A percentile compares a stretch with the other conserved stretches of the same genome.
Conservation (phyloP, 306 rosid genomes). For the Cucumis sativus region Cucumber_9930_V3 NC_026660.2:30900001-30900500, state of each 20-base stretch:
- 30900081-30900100: constrained; percentile 40
- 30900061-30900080: background rate
- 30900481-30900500: background rate
- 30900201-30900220: constrained; percentile 91
- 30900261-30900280: background rate
- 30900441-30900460: background rate
- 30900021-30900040: background rate
- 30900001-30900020: constrained; percentile 48
- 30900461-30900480: background rate
- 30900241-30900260: background rate
- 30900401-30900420: background rate
- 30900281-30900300: background rate
- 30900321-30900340: background rate
- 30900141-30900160: constrained; percentile 86
- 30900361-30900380: background rate
- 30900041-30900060: background rate
- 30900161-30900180: constrained; percentile 87
- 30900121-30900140: constrained; percentile 89
- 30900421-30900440: background rate
- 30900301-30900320: background rate
- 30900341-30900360: background rate
- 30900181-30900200: constrained; percentile 86
- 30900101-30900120: constrained; percentile 79
- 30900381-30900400: background rate
- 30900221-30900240: constrained; percentile 86